Evolutionary conservation across 805 yeast species (phyloP).

Genomic region (Candida cerambycidarum): DNA sequence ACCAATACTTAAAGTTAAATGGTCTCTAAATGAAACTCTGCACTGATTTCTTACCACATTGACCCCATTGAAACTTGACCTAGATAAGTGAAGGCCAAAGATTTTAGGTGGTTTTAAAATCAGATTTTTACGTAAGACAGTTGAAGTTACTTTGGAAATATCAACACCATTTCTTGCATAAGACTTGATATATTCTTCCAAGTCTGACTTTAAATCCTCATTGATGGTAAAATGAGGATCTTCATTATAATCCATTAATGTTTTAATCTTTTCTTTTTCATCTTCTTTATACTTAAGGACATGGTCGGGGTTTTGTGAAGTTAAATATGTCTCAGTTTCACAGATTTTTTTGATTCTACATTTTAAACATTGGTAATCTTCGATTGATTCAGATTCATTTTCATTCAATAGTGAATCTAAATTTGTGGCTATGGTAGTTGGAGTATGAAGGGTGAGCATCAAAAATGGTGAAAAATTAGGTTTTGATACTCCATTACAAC

Average conservation of each 20-base stretch:
- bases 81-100: constrained; percentile 77
- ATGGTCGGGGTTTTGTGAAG: constrained; percentile 28
- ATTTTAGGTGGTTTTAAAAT: constrained; percentile 68
- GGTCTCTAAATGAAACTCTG: constrained; percentile 63
- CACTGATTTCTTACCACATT: constrained; percentile 74
- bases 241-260: constrained; percentile 34
- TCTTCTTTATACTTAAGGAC: constrained; percentile 22
- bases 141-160: constrained; percentile 51
- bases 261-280: constrained; percentile 24
- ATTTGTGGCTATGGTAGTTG: constrained; percentile 48
- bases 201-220: constrained; percentile 57
- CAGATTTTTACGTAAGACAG: constrained; percentile 64
- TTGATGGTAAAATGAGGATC: constrained; percentile 51
- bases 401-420: constrained; percentile 56
- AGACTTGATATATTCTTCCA: constrained; percentile 46
- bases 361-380: constrained; percentile 74
- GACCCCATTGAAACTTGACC: constrained; percentile 74
- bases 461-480: constrained; percentile 60
- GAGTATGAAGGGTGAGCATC: constrained; percentile 74
- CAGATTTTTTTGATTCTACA: constrained; percentile 52
- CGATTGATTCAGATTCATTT: constrained; percentile 65
- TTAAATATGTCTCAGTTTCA: constrained; percentile 25
- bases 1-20: constrained; percentile 49
- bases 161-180: constrained; percentile 47
- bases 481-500: constrained; percentile 62